Evolutionary conservation across 225 moss, liverwort and hornwort genomes (phyloP), one percentile per base, ranked within the genome.

Genomic region (Ulota crispa): DNA sequence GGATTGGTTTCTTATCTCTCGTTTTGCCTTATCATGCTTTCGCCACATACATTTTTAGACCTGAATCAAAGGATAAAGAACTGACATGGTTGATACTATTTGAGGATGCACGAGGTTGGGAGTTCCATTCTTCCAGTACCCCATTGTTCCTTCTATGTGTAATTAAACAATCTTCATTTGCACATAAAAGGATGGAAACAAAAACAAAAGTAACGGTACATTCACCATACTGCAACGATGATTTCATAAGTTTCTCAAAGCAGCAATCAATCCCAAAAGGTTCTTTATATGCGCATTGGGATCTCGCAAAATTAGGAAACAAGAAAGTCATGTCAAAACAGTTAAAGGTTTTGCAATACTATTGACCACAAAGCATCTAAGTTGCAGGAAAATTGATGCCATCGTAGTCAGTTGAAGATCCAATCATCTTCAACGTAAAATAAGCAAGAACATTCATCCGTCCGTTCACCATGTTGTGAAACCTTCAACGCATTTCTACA

Each of bases 51-150:
- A 50, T 18, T 50, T 50, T 16, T 18, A 50, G 1, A 50, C 50
- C 5, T 18, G 18, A 50, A 50, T 18, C 5, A 50, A 50, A 18
- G 50, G 16, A 16, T 50, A 5, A 50, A 50, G 18, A 50, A 18
- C 50, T 9, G 53, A 11, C 36, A 36, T 13, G 34, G 60, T 19
- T 70, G 26, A 70, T 19, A 47, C 60, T 60, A 60, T 19, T 2
- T 70, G n/a, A 43, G 6, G 32, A 11, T 3, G 30, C 42, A 52
- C 59, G 30, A 59, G 70, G 24, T 50, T 3, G 13, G 19, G 19
- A 71, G 50, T 80, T 79, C 19, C n/a, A 32, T 61, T 47, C 70
- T 70, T 34, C 45, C 43, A 32, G n/a, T 79, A 45, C 45, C 45
- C 47, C 16, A 19, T 8, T 31, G 18, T 32, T 77, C 9, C 10